These are phyloP conservation scores for Abelmoschus esculentus DNA, from an alignment of 345 rosid species.

Conservation along the genomic window DNA sequence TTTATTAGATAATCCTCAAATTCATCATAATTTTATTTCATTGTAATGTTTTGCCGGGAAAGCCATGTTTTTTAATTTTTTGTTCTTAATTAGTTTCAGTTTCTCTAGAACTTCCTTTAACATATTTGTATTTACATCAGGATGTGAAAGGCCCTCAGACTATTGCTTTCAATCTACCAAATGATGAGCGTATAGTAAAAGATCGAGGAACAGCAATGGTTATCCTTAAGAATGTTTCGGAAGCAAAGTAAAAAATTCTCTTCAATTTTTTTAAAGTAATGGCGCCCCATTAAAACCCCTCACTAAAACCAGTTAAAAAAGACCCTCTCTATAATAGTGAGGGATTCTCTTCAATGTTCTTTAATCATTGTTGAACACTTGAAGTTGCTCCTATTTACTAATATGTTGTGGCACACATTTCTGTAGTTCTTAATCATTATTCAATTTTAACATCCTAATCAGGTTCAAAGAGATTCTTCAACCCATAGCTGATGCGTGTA, in stretches of 20 bases:
- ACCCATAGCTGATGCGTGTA: conserved; percentile 70
- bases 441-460: conserved; percentile 13
- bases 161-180: conserved; percentile 92
- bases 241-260: conserved; percentile 58
- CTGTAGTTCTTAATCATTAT: conserved; percentile 1
- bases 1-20: background rate
- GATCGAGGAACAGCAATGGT: conserved; percentile 97
- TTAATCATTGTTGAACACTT: background rate
- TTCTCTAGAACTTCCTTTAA: conserved; percentile 5
- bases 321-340: no score
- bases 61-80: background rate
- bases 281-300: no score
- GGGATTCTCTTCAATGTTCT: conserved; percentile 7
- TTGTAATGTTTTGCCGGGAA: conserved; percentile 1
- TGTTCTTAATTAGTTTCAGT: background rate
- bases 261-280: background rate
- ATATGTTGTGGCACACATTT: conserved; percentile 10
- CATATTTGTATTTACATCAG: conserved; percentile 31
- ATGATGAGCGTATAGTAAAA: conserved; percentile 83
- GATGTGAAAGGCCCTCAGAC: conserved; percentile 97
- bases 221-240: conserved; percentile 83
- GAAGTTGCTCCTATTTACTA: background rate
- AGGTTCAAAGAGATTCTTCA: conserved; percentile 82
- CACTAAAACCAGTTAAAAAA: no score
- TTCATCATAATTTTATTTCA: background rate